Evolutionary conservation across 1,284 basidiomycete species (phyloP).

Genomic region (Melanopsichium pennsylvanicum): DNA sequence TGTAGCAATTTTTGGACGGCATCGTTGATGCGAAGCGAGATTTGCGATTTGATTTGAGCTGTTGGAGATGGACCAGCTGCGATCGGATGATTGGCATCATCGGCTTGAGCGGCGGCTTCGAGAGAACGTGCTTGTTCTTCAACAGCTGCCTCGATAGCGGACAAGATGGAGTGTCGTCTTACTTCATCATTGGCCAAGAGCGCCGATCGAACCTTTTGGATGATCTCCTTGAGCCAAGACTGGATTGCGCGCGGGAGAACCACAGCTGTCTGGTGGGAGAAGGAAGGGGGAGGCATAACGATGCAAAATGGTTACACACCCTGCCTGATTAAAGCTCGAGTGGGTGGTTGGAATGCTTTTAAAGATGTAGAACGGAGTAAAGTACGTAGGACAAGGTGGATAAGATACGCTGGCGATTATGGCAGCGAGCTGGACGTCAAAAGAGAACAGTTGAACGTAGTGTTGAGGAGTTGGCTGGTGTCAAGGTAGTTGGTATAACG

Average conservation of each 20-base stretch:
- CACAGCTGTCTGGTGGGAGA: constrained; percentile 41
- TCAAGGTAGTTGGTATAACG: constrained; percentile 44
- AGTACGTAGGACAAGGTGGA: no score
- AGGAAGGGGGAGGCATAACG: constrained; percentile 49
- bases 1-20: constrained; percentile 37
- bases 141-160: constrained; percentile 25
- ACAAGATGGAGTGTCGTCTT: constrained; percentile 25
- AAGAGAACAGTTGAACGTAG: not conserved
- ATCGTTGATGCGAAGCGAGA: constrained; percentile 44
- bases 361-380: no score
- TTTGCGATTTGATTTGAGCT: constrained; percentile 44
- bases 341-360: no score
- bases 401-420: not conserved
- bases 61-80: constrained; percentile 32
- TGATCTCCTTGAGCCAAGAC: constrained; percentile 42
- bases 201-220: constrained; percentile 29
- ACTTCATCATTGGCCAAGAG: constrained; percentile 21
- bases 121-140: constrained; percentile 25
- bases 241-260: constrained; percentile 34
- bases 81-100: constrained; percentile 30
- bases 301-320: no score
- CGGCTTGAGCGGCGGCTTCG: constrained; percentile 18
- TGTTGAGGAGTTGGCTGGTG: constrained; percentile 26
- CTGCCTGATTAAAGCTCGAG: no score
- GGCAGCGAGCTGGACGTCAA: not conserved